Evolutionary conservation across 352 stramenopile genomes (phyloP).

Genomic region (Globisporangium cederbergense): DNA sequence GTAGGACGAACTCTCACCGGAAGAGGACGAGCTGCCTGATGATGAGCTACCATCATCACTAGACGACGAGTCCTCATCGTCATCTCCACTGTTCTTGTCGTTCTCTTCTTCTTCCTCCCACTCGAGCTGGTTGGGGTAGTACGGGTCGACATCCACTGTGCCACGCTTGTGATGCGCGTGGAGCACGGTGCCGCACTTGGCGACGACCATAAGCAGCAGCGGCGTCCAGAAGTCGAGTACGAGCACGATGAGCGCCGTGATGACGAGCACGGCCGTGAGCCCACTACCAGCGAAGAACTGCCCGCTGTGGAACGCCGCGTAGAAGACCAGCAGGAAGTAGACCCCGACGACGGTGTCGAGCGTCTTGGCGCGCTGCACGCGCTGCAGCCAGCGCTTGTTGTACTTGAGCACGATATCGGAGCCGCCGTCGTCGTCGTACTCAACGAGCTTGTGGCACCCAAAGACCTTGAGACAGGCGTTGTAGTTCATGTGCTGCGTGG

Average conservation of each 20-base stretch:
- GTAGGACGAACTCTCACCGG: conserved; percentile 8
- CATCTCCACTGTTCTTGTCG: conserved; percentile 20
- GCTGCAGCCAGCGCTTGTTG: conserved; percentile 57
- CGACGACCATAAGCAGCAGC: conserved; percentile 64
- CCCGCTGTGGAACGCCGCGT: conserved; percentile 55
- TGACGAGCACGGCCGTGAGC: conserved; percentile 36
- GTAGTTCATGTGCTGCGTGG: conserved; percentile 63
- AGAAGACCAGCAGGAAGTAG: conserved; percentile 73
- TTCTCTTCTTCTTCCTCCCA: conserved; percentile 45
- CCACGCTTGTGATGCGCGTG: conserved; percentile 56
- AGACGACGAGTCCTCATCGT: conserved; percentile 5
- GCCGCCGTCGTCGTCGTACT: conserved; percentile 28
- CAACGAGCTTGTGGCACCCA: conserved; percentile 29
- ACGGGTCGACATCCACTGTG: conserved; percentile 51
- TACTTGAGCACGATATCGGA: conserved; percentile 65
- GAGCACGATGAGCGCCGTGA: conserved; percentile 42
- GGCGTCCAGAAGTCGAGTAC: conserved; percentile 66
- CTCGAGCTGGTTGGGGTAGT: conserved; percentile 64
- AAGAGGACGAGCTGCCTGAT: conserved; percentile 14
- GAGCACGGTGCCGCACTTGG: conserved; percentile 44
- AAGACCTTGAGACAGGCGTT: conserved; percentile 53
- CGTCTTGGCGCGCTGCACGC: conserved; percentile 53
- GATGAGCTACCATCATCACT: not conserved
- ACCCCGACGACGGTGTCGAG: conserved; percentile 47
- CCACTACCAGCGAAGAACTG: conserved; percentile 44